Evolutionary conservation across 2,329 filamentous ascomycete species (phyloP).

Genomic region (Neospermospora avenae): DNA sequence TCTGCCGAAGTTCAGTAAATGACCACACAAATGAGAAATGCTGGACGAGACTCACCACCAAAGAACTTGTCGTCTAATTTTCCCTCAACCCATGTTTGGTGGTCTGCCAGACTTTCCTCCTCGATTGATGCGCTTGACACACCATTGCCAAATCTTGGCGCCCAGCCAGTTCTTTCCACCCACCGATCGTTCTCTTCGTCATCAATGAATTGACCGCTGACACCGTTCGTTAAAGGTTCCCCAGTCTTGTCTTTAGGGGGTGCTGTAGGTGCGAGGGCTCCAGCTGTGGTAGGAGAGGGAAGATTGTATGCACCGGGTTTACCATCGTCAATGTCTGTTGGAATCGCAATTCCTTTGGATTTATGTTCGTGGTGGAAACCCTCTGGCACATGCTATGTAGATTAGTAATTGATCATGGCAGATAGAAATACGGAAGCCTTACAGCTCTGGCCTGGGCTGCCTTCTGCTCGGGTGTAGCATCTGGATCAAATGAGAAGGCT

Average conservation of each 20-base stretch:
- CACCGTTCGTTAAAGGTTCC: constrained; percentile 47
- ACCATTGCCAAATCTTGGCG: constrained; percentile 76
- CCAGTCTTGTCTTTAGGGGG: constrained; percentile 46
- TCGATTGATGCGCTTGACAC: constrained; percentile 44
- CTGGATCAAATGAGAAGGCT: constrained; percentile 71
- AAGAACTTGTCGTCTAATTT: constrained; percentile 86
- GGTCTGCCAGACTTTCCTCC: constrained; percentile 73
- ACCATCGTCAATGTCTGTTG: constrained; percentile 76
- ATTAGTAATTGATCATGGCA: constrained; percentile 6
- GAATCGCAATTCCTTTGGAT: constrained; percentile 65
- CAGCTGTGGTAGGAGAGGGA: constrained; percentile 68
- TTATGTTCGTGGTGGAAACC: constrained; percentile 59
- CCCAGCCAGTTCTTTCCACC: constrained; percentile 73
- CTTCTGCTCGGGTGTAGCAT: constrained; percentile 82
- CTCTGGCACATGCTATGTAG: constrained; percentile 58
- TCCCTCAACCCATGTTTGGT: constrained; percentile 82
- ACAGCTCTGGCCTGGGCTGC: constrained; percentile 74
- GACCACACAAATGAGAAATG: background rate
- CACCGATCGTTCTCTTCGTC: constrained; percentile 54
- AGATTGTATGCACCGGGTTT: constrained; percentile 70
- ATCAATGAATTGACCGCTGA: constrained; percentile 37
- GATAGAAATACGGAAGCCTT: constrained; percentile 36
- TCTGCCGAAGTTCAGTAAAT: constrained; percentile 49
- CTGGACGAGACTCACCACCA: constrained; percentile 57
- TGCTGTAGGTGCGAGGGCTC: constrained; percentile 53